A percentile compares a stretch with the other conserved stretches of the same genome.
Conservation (phyloP, 768 basidiomycete genomes). For the Trametes villosa region DNA sequence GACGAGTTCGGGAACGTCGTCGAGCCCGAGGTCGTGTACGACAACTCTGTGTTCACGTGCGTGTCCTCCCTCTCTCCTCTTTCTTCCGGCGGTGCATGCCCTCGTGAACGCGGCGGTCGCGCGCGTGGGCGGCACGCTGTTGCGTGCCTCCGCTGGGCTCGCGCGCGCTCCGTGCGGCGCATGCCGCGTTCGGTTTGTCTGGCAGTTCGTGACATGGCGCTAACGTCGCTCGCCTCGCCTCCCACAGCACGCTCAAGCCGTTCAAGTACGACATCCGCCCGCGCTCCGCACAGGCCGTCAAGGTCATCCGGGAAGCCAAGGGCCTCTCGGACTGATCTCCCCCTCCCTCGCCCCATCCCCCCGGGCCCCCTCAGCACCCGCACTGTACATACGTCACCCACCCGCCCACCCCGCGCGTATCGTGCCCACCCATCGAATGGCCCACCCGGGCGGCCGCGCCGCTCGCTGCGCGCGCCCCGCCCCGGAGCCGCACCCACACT, state of each 20-base stretch:
- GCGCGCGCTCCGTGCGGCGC: neutral
- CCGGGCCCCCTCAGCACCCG: neutral
- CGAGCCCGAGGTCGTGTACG: constrained; percentile 50
- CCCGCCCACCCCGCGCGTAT: neutral
- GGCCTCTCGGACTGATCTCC: constrained; percentile 17
- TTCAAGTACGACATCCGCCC: constrained; percentile 57
- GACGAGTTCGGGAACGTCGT: constrained; percentile 28
- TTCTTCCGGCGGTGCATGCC: no score
- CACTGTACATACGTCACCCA: neutral
- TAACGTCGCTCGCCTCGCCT: neutral
- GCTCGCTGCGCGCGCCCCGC: neutral
- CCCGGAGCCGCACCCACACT: constrained; percentile 6
- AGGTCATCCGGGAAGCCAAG: constrained; percentile 23
- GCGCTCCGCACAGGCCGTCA: constrained; percentile 43
- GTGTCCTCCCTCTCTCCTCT: constrained; percentile 25
- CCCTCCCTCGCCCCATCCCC: neutral
- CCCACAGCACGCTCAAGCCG: constrained; percentile 49
- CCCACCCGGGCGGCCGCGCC: neutral
- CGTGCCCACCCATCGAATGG: neutral
- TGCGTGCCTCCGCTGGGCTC: neutral
- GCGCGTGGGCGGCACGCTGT: neutral
- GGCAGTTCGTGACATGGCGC: neutral
- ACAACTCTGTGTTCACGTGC: constrained; percentile 69
- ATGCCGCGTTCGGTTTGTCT: constrained; percentile 2
- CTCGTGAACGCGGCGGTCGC: no score